Conservation (phyloP, 192 early-diverging fungal genomes). For the Diversispora epigaea region DNA sequence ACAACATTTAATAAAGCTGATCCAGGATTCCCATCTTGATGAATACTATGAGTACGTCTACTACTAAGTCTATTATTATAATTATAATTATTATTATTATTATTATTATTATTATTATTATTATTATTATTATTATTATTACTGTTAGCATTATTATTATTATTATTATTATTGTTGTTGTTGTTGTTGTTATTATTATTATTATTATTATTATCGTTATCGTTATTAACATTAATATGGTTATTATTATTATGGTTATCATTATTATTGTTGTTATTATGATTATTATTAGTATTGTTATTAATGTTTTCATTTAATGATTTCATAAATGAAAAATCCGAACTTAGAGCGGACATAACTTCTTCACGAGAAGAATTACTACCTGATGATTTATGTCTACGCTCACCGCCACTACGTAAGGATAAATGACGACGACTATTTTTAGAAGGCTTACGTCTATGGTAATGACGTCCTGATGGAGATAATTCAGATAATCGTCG, state of each 20-base stretch:
- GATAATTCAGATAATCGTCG: constrained; percentile 20
- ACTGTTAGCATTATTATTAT: too few species aligned
- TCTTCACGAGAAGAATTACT: constrained; percentile 33
- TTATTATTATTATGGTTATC: too few species aligned
- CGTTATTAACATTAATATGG: too few species aligned
- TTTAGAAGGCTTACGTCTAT: constrained; percentile 28
- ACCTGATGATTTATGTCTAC: constrained; percentile 28
- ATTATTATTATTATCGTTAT: too few species aligned
- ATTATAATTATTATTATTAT: neutral
- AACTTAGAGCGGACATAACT: neutral
- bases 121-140: too few species aligned
- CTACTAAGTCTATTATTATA: neutral
- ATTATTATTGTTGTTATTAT: too few species aligned
- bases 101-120: too few species aligned
- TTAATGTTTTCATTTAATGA: neutral
- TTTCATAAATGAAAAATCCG: neutral
- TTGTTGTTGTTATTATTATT: too few species aligned
- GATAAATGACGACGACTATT: constrained; percentile 30
- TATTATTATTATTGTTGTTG: too few species aligned
- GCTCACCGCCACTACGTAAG: neutral
- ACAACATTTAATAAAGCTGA: constrained; percentile 22
- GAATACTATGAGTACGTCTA: constrained; percentile 23
- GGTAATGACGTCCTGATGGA: constrained; percentile 8
- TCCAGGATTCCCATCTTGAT: constrained; percentile 29
- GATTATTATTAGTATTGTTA: too few species aligned